Base-by-base conservation (phyloP, 208 protist species). In the Leishmania gerbilli region DNA sequence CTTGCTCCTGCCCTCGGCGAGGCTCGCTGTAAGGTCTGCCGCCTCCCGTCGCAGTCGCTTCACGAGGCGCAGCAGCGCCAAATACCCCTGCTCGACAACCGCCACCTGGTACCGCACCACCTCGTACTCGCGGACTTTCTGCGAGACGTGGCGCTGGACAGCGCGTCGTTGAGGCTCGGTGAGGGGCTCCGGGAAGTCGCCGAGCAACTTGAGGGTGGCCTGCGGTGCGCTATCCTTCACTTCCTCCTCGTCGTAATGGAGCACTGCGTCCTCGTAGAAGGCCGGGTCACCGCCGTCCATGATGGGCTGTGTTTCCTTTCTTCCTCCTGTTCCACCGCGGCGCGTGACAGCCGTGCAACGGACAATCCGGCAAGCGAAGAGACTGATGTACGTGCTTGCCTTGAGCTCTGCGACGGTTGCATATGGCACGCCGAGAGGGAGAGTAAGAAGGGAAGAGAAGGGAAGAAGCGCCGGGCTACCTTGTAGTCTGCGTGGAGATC, bases 141-240 rank as follows among this genome's bases (percentile, higher is more conserved):
- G 78, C 11, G 85, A 51, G 21, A 90, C 87, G 77, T 93, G 83
- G 27, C 80, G 87, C 56, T 84, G 84, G 8, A 96, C 79, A 34
- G 79, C 71, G 6, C 75, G 71, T 0, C 91, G 89, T 75, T 97
- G 90, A 2, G 77, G 74, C 37, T 74, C 74, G 24, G 89, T 95
- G 17, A 97, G 89, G 5, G 92, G 92, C 37, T 89, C 89, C 0
- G 94, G 94, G 58, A 93, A 96, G 79, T 95, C 90, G 8, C 85
- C 80, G 55, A 89, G 53, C 21, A 96, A 77, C 31, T 81, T 83
- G 11, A 88, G 62, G 17, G 77, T 80, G 37, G 55, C 83, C 42
- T 88, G 81, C 24, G 83, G 65, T 40, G 81, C 67, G 15, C 77
- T 80, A 4, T 82, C 77, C 11, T 68, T 19, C 53, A 40, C 71